These are phyloP conservation scores for Chaetomium strumarium DNA, from an alignment of 2,329 filamentous ascomycete genomes.

Conservation along the genomic window DNA sequence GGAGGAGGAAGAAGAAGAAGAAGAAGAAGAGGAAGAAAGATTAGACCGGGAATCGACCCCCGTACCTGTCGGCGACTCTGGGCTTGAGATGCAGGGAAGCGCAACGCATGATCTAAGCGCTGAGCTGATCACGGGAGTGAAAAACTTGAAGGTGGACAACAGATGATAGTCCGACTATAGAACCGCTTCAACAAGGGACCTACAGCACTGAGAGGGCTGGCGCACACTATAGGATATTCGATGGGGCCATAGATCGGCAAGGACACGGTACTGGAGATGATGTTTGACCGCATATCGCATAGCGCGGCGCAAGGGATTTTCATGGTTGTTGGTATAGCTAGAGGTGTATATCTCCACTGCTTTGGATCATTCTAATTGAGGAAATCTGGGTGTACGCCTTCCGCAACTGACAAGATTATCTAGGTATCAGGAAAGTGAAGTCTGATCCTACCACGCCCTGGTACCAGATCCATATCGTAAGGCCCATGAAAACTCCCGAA, in stretches of 20 bases:
- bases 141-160: constrained; percentile 45
- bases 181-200: background rate
- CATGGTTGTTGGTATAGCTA: constrained; percentile 1
- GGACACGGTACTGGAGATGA: constrained; percentile 7
- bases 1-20: constrained; percentile 26
- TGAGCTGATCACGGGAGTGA: constrained; percentile 55
- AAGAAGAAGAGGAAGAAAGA: too few species aligned
- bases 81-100: constrained; percentile 12
- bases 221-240: constrained; percentile 5
- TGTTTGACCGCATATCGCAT: constrained; percentile 19
- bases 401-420: too few species aligned
- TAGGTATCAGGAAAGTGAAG: too few species aligned
- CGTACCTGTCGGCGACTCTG: background rate
- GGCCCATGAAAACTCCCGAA: too few species aligned
- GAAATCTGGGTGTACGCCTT: too few species aligned
- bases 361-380: background rate
- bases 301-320: constrained; percentile 20
- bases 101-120: constrained; percentile 44
- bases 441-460: too few species aligned
- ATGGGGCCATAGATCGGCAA: constrained; percentile 15
- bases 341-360: background rate
- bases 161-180: constrained; percentile 20
- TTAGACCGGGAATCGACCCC: constrained; percentile 15
- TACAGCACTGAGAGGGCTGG: constrained; percentile 7
- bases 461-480: too few species aligned